A percentile compares a stretch with the other conserved stretches of the same genome.
These are phyloP conservation scores for Cyberlindnera meyerae DNA, from an alignment of 805 yeast species.

Conservation along the genomic window DNA sequence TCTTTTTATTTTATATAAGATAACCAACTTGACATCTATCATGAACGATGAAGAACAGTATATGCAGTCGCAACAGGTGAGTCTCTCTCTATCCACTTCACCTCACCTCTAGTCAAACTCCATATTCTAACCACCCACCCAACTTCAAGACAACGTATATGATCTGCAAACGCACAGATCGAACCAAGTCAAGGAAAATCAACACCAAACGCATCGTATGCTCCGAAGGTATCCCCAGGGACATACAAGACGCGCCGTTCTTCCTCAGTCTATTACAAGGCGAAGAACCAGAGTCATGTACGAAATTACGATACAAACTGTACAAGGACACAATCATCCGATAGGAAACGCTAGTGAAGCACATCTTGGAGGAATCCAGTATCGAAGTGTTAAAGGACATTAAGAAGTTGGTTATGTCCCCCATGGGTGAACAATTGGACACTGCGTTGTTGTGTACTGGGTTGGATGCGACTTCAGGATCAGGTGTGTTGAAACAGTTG, in stretches of 20 bases:
- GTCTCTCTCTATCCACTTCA: no score
- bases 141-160: no score
- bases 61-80: no score
- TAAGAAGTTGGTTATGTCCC: constrained; percentile 3
- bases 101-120: no score
- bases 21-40: constrained; percentile 3
- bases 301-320: constrained; percentile 13
- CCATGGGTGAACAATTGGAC: constrained; percentile 9
- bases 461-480: constrained; percentile 20
- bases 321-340: constrained; percentile 10
- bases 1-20: constrained; percentile 1
- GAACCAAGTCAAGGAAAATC: no score
- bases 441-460: constrained; percentile 19
- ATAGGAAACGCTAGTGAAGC: constrained; percentile 14
- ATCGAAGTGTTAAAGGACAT: constrained; percentile 14
- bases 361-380: constrained; percentile 17
- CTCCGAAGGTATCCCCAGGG: no score
- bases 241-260: constrained; percentile 7
- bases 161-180: no score
- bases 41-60: background rate
- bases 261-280: constrained; percentile 19
- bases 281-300: constrained; percentile 14
- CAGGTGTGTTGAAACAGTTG: constrained; percentile 15
- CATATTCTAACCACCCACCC: no score
- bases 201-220: no score